Conservation (phyloP, 345 rosid genomes). For the Gossypium anomalum region DNA sequence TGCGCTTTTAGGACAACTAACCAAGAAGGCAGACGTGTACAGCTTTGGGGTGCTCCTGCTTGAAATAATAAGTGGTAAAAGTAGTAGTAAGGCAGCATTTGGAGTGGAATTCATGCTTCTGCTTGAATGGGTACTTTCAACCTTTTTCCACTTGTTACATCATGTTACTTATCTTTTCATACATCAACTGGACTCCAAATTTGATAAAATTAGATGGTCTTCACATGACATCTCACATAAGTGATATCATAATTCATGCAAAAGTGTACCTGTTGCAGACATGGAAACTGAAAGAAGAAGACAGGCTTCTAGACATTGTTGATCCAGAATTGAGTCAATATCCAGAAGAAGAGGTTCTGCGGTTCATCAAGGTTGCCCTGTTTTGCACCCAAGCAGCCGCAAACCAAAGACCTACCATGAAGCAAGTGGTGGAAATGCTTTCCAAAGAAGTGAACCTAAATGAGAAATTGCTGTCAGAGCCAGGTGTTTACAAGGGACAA, state of each 20-base stretch:
- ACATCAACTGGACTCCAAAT: neutral
- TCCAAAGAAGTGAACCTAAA: conserved; percentile 61
- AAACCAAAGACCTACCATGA: conserved; percentile 73
- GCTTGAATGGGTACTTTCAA: conserved; percentile 78
- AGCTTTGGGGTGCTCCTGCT: conserved; percentile 84
- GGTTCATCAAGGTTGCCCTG: conserved; percentile 69
- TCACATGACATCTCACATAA: neutral
- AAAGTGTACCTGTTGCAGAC: conserved; percentile 41
- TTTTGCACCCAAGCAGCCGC: conserved; percentile 79
- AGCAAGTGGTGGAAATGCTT: conserved; percentile 86
- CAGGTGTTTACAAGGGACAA: conserved; percentile 48
- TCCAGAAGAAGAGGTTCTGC: conserved; percentile 53
- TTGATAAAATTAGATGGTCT: neutral
- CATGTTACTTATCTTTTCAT: too few relatives aligned
- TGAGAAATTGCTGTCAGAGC: conserved; percentile 54
- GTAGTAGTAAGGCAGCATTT: conserved; percentile 75
- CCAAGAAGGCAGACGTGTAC: conserved; percentile 88
- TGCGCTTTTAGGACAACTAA: conserved; percentile 77
- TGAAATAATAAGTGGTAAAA: conserved; percentile 76
- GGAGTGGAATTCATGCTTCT: conserved; percentile 62
- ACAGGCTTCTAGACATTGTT: conserved; percentile 57
- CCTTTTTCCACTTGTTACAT: neutral
- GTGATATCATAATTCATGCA: neutral
- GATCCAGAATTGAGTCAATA: conserved; percentile 57
- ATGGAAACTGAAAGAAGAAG: conserved; percentile 76